Percentiles rank a stretch among this genome's conserved stretches.
These are phyloP conservation scores for Penicillium sumatraense DNA, from an alignment of 2,329 filamentous ascomycete genomes.

Conservation along the genomic window DNA sequence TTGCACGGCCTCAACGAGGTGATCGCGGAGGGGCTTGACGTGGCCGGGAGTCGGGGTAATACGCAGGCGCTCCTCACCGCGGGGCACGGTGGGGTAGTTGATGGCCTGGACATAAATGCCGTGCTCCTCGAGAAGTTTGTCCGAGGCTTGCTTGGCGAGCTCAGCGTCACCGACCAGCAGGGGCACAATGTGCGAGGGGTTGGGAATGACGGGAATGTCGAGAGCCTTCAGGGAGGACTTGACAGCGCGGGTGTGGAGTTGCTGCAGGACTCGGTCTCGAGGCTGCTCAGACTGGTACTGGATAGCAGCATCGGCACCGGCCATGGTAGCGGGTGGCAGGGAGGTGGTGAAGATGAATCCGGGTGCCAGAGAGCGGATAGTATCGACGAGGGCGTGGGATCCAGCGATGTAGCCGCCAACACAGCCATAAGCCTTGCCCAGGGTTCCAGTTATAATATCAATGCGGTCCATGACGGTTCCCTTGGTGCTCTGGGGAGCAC, in stretches of 20 bases:
- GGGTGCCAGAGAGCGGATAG: slow-evolving; percentile 89
- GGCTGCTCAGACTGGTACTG: slow-evolving; percentile 88
- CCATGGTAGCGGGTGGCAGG: slow-evolving; percentile 94
- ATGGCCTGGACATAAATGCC: slow-evolving; percentile 97
- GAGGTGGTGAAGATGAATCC: slow-evolving; percentile 99
- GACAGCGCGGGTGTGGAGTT: slow-evolving; percentile 92
- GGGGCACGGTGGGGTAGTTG: slow-evolving; percentile 97
- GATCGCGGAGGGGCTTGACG: slow-evolving; percentile 78
- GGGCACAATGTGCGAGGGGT: slow-evolving; percentile 95
- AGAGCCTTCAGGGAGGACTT: slow-evolving; percentile 78
- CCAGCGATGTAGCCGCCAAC: slow-evolving; percentile 98
- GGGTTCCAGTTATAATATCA: slow-evolving; percentile 96
- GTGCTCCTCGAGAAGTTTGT: slow-evolving; percentile 87
- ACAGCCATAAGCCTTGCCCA: slow-evolving; percentile 97
- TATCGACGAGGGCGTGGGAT: slow-evolving; percentile 83
- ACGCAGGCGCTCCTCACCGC: slow-evolving; percentile 94
- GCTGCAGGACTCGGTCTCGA: slow-evolving; percentile 88
- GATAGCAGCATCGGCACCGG: slow-evolving; percentile 86
- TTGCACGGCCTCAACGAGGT: slow-evolving; percentile 82
- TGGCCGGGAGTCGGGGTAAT: slow-evolving; percentile 97
- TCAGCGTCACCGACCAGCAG: slow-evolving; percentile 93
- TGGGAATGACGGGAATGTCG: slow-evolving; percentile 95
- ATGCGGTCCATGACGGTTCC: slow-evolving; percentile 94
- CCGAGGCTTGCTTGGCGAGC: slow-evolving; percentile 87
- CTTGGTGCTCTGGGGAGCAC: slow-evolving; percentile 45